These are phyloP conservation scores for Coemansia furcata DNA, from an alignment of 192 early-diverging fungal genomes.

Conservation along the genomic window DNA sequence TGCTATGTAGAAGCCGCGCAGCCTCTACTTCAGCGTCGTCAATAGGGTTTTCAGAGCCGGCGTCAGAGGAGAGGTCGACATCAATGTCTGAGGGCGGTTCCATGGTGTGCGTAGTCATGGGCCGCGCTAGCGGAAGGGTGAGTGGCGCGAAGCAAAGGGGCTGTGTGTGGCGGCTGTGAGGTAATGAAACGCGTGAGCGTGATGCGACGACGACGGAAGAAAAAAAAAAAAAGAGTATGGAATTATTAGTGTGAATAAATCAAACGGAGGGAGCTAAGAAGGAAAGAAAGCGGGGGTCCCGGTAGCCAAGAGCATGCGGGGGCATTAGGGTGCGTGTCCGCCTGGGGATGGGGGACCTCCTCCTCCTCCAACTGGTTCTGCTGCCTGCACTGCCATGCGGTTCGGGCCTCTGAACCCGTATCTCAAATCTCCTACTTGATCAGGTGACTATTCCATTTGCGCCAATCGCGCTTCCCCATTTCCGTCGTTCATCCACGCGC, in stretches of 20 bases:
- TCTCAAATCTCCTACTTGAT: conserved; percentile 28
- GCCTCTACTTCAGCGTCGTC: conserved; percentile 38
- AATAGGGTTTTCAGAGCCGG: conserved; percentile 29
- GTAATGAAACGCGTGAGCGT: conserved; percentile 31
- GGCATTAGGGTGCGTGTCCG: neutral
- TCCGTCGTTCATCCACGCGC: neutral
- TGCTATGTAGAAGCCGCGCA: conserved; percentile 27
- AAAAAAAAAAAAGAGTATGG: neutral
- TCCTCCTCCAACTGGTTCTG: conserved; percentile 19
- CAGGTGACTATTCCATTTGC: conserved; percentile 26
- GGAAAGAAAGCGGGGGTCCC: conserved; percentile 10
- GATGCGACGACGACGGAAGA: conserved; percentile 1
- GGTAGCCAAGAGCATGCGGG: conserved; percentile 6
- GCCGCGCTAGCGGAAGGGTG: conserved; percentile 5
- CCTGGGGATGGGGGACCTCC: conserved; percentile 4
- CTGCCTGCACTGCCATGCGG: conserved; percentile 8
- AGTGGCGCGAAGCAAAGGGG: conserved; percentile 2
- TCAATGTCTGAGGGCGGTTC: conserved; percentile 51
- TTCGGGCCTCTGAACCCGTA: conserved; percentile 7
- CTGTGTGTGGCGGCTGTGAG: conserved; percentile 32
- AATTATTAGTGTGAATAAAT: conserved; percentile 3
- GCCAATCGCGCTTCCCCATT: conserved; percentile 23
- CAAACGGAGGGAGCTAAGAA: neutral
- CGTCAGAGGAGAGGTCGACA: conserved; percentile 50
- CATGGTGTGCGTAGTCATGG: conserved; percentile 53